phyloP scores from a whole-genome alignment of 176 grass and related monocot genomes.

The Secale cereale region DNA sequence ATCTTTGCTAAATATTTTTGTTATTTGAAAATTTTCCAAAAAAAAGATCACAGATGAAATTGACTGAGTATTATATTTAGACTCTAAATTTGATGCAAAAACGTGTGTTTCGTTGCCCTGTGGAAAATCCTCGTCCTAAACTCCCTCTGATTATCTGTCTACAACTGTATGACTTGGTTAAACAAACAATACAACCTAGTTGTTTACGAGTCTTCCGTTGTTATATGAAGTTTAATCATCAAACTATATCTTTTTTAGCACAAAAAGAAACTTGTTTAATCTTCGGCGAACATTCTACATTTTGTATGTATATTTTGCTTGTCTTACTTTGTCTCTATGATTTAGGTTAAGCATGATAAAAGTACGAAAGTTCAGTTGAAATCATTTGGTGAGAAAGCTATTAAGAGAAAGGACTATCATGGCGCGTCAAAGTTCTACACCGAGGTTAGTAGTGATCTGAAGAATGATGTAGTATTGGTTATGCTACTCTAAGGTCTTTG shows the following conservation, averaged over 20 bases:
- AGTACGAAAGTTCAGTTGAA: not conserved
- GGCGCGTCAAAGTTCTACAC: not conserved
- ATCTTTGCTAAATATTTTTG: too few relatives aligned
- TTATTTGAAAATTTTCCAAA: too few relatives aligned
- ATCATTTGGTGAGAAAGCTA: slow-evolving; percentile 16
- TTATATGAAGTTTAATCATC: not conserved
- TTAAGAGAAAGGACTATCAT: slow-evolving; percentile 24
- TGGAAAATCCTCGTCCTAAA: too few relatives aligned
- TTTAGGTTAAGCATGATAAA: slow-evolving; percentile 4
- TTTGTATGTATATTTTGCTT: not conserved
- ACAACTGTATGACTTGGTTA: not conserved
- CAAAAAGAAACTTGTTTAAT: not conserved
- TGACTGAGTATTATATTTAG: too few relatives aligned
- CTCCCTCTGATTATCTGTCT: too few relatives aligned
- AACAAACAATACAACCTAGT: not conserved
- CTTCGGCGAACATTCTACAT: not conserved
- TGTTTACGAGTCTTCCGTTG: not conserved
- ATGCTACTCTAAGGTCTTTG: not conserved
- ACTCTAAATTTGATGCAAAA: too few relatives aligned
- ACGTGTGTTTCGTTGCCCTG: too few relatives aligned
- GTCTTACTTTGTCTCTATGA: not conserved
- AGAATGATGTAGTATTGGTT: not conserved
- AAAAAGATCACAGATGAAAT: too few relatives aligned
- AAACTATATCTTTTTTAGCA: not conserved
- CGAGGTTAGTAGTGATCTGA: not conserved